A percentile compares a stretch with the other conserved stretches of the same genome.
phyloP scores from a whole-genome alignment of 306 rosid species.

The Rosa rugosa region DNA sequence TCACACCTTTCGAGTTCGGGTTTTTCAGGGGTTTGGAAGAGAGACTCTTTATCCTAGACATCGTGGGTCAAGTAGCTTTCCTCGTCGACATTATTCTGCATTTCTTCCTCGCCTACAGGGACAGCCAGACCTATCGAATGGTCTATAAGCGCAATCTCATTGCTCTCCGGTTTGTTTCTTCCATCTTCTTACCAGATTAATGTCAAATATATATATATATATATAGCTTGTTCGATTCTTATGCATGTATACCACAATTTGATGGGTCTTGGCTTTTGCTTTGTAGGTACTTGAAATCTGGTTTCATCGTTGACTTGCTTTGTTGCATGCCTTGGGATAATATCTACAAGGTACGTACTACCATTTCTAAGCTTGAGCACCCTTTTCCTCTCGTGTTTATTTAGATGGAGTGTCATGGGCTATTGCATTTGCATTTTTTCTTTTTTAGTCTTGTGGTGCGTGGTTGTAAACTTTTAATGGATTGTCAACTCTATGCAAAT shows the following conservation, averaged over 20 bases:
- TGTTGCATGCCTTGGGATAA: constrained; percentile 96
- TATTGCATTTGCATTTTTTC: no score
- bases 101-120: constrained; percentile 80
- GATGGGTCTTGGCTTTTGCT: background rate
- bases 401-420: no score
- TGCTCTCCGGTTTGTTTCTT: constrained; percentile 58
- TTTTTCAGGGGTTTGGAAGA: constrained; percentile 78
- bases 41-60: constrained; percentile 69
- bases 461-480: no score
- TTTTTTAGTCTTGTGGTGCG: no score
- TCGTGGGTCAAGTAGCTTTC: constrained; percentile 78
- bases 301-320: constrained; percentile 71
- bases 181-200: background rate
- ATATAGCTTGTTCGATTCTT: background rate
- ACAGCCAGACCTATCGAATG: constrained; percentile 75
- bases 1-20: constrained; percentile 96
- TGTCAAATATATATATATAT: background rate
- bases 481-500: no score
- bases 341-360: constrained; percentile 66
- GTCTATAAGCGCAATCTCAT: constrained; percentile 64
- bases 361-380: background rate
- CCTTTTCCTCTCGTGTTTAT: no score
- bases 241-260: background rate
- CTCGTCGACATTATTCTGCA: constrained; percentile 72
- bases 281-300: constrained; percentile 72